Conservation (phyloP, 2,329 filamentous ascomycete genomes). For the Nigrospora osmanthi region DNA sequence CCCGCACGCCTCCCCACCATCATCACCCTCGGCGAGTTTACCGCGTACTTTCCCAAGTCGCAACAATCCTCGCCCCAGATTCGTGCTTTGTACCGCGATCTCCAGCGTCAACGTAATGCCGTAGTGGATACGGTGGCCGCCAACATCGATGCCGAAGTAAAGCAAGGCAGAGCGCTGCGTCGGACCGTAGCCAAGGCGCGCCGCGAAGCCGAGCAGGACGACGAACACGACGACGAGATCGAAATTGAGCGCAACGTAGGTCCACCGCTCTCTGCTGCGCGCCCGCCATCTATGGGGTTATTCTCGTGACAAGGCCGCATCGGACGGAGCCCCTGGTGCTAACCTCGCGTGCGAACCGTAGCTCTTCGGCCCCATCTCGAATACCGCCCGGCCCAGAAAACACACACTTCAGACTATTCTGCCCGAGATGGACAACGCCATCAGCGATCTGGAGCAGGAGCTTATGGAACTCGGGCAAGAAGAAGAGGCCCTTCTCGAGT, state of each 20-base stretch:
- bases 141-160: conserved; percentile 59
- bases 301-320: neutral
- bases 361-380: conserved; percentile 48
- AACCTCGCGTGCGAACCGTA: conserved; percentile 23
- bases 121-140: conserved; percentile 59
- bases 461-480: conserved; percentile 59
- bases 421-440: conserved; percentile 61
- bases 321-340: neutral
- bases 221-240: conserved; percentile 53
- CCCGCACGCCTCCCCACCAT: conserved; percentile 68
- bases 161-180: conserved; percentile 49
- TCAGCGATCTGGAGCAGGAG: conserved; percentile 58
- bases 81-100: conserved; percentile 66
- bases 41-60: conserved; percentile 63
- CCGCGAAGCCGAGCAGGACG: conserved; percentile 43
- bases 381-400: conserved; percentile 33
- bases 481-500: conserved; percentile 48
- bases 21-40: conserved; percentile 68
- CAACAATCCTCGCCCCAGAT: conserved; percentile 60
- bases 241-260: conserved; percentile 53
- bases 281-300: neutral
- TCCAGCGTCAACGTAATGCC: conserved; percentile 65
- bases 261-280: conserved; percentile 1
- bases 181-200: conserved; percentile 48
- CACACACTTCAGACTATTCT: conserved; percentile 61